Evolutionary conservation across 2,329 filamentous ascomycete genomes (phyloP), one percentile per base, ranked within the genome.

Genomic region (Neofusicoccum cordaticola): DNA sequence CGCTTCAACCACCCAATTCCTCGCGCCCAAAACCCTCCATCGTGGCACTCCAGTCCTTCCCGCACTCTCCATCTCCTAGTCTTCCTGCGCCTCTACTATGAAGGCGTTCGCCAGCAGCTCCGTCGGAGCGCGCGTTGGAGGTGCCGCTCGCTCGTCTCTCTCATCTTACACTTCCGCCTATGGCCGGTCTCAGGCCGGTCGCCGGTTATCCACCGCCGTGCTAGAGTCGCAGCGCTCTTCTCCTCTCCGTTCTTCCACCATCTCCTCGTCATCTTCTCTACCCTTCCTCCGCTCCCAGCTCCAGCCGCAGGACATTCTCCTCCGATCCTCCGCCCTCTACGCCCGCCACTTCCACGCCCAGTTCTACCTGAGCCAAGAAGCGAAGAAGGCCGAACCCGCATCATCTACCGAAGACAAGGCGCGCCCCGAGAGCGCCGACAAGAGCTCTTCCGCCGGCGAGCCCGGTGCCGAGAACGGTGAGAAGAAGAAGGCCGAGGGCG

Each of bases 161-260:
- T 71, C 78, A 65, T 68, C 75, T 51, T 68, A 77, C 53, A 70
- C 75, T 64, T 73, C 72, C 68, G 75, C 77, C 66, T 79, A 79
- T 70, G 79, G 79, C 70, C 76, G 81, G 69, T 79, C 81, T 39
- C 78, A 80, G 58, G 77, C 81, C 63, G 81, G 82, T 72, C 76
- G 82, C 69, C 77, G 81, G 75, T 77, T 82, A 81, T 77, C 73
- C 22, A 75, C 72, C 53, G 65, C 69, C 34, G 67, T 73, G 22
- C 35, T 66, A 45, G 50, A 66, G 8, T 67, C 71, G 58, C 69
- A 69, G 41, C 64, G 66, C 35, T 70, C 69, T 37, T 72, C 73
- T 61, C 68, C 73, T 67, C 71, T 64, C 65, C 69, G 67, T 47
- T 52, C 66, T 4, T 63, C 65, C 31, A 48, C 68, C 67, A 13